Base-by-base conservation (phyloP, 169 alveolate genomes). In the Babesia microti region DNA sequence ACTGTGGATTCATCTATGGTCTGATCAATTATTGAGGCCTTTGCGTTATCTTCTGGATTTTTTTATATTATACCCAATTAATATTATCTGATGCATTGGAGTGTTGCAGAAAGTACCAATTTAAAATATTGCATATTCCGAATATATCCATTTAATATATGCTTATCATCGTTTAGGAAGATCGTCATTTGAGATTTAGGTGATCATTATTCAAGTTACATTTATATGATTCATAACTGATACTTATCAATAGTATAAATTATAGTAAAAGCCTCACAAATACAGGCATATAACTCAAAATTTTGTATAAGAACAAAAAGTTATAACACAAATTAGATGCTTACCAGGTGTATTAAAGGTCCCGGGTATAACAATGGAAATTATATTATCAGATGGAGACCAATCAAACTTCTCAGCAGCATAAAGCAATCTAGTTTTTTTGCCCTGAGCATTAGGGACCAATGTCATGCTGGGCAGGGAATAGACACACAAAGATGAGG, bases 341-440 rank as follows among this genome's bases (percentile, higher is more conserved):
- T 54, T 54, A 24, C 93, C 93, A 30, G 93, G 93, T 0, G 91
- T 71, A 22, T 75, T 83, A n/a, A 70, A 59, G n/a, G 89, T 63
- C 0, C 83, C 91, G 15, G 89, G 87, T 14, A 83, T 83, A 74
- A 87, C 78, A 6, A 85, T 53, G 7, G 93, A 72, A 29, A 85
- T 67, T 37, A 83, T 83, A 45, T 85, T 83, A 41, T 85, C 93
- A n/a, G 73, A 74, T 14, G 93, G 93, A 0, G 93, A 85, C 93
- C 93, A 85, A 26, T 83, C 93, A 44, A 85, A 85, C 41, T 67
- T 71, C 22, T 81, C 89, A 0, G 76, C 76, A 0, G 88, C 71
- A 44, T 85, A 85, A 42, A 83, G 83, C 27, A 85, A 40, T 0
- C 91, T 81, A 7, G 84, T 79, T 44, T 82, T 74, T 36, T 63